These are phyloP conservation scores for Biscogniauxia mediterranea DNA, from an alignment of 2,329 filamentous ascomycete genomes.

Conservation along the genomic window DNA sequence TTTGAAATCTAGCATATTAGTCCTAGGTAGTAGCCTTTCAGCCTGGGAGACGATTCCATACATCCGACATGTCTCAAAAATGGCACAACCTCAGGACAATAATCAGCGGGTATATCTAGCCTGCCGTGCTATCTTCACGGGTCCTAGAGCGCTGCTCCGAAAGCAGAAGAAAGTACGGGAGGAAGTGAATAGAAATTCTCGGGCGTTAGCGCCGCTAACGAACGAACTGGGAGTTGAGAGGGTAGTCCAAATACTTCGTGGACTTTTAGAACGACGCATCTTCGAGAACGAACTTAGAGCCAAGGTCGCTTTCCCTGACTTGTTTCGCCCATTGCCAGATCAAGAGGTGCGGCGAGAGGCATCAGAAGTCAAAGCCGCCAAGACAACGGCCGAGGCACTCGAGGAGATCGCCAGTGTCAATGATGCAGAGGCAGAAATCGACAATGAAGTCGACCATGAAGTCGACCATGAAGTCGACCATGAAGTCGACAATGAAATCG, in stretches of 20 bases:
- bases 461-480: constrained; percentile 8
- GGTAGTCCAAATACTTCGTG: constrained; percentile 20
- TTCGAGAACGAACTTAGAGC: constrained; percentile 35
- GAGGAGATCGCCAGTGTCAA: constrained; percentile 23
- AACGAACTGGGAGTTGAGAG: constrained; percentile 17
- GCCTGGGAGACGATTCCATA: not conserved
- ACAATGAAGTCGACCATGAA: too few species aligned
- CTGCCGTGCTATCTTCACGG: constrained; percentile 28
- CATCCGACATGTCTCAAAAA: not conserved
- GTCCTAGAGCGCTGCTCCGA: constrained; percentile 24
- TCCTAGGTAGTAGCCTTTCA: not conserved
- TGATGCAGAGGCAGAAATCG: constrained; percentile 7
- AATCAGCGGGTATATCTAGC: constrained; percentile 28
- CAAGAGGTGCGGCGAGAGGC: constrained; percentile 29
- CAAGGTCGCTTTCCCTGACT: constrained; percentile 34
- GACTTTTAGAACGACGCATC: constrained; percentile 25
- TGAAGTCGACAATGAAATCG: constrained; percentile 9
- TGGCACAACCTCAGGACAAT: constrained; percentile 3
- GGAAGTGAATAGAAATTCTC: constrained; percentile 16
- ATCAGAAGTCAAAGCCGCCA: constrained; percentile 30
- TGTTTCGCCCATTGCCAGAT: constrained; percentile 28
- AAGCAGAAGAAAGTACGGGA: constrained; percentile 24
- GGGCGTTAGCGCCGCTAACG: constrained; percentile 14
- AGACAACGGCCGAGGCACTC: constrained; percentile 28
- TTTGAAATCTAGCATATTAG: not conserved